A percentile compares a stretch with the other conserved stretches of the same genome.
Conservation (phyloP, 805 yeast genomes). For the Metschnikowia kofuensis region DNA sequence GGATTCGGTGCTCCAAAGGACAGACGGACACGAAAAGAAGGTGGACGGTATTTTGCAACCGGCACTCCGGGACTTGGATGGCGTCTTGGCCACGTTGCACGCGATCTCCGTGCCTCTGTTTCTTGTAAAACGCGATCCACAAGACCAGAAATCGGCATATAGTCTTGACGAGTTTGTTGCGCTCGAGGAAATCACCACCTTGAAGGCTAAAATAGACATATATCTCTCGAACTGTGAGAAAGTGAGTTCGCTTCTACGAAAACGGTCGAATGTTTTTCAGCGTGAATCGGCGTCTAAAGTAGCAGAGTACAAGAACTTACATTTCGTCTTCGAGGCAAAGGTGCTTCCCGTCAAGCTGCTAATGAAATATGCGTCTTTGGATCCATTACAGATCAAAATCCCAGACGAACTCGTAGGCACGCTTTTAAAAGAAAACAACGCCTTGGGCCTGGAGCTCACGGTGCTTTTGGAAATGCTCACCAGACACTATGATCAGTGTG, state of each 20-base stretch:
- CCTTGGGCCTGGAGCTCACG: constrained; percentile 68
- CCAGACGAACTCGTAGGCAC: constrained; percentile 7
- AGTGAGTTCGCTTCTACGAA: constrained; percentile 1
- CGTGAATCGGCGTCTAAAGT: constrained; percentile 1
- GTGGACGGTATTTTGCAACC: constrained; percentile 20
- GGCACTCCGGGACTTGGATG: constrained; percentile 24
- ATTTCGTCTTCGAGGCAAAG: constrained; percentile 13
- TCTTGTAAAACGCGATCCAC: constrained; percentile 11
- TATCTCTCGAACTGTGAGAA: constrained; percentile 24
- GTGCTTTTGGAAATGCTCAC: constrained; percentile 67
- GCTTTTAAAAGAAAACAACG: constrained; percentile 35
- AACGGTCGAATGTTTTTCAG: not conserved
- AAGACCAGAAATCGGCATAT: constrained; percentile 1
- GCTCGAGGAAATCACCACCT: constrained; percentile 26
- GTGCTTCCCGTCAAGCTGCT: constrained; percentile 10
- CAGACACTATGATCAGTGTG: constrained; percentile 79
- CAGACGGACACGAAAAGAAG: constrained; percentile 7
- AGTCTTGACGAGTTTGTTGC: constrained; percentile 35
- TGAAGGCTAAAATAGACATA: constrained; percentile 25
- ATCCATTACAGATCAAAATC: not conserved
- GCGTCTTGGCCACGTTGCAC: constrained; percentile 22
- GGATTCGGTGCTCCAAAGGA: constrained; percentile 5
- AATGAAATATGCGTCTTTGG: constrained; percentile 2
- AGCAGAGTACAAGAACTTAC: constrained; percentile 17
- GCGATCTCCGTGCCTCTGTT: constrained; percentile 29